phyloP scores from a whole-genome alignment of 108 stramenopile genomes.

The Cyclotella kingstonii region DNA sequence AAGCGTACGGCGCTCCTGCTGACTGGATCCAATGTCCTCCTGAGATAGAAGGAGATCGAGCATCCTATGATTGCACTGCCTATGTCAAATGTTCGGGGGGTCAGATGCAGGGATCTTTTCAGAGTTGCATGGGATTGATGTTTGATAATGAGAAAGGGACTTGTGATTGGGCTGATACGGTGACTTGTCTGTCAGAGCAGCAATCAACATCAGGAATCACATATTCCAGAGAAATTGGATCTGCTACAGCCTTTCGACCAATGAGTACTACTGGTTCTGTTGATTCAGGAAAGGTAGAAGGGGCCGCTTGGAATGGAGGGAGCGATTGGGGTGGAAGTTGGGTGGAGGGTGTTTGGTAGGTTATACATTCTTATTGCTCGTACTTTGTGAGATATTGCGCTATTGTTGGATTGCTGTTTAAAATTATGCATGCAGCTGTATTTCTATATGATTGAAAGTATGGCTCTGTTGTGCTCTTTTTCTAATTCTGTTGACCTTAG shows the following conservation, averaged over 20 bases:
- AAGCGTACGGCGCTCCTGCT: conserved; percentile 12
- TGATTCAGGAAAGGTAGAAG: conserved; percentile 2
- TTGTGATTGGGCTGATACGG: conserved; percentile 34
- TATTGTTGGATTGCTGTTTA: not conserved
- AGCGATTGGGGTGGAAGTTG: conserved; percentile 45
- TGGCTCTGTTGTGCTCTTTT: too few species aligned
- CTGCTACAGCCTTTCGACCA: conserved; percentile 7
- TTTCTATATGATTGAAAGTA: too few species aligned
- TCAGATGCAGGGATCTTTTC: conserved; percentile 7
- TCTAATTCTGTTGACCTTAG: too few species aligned
- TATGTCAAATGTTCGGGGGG: conserved; percentile 20
- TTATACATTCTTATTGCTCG: not conserved
- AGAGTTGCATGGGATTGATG: conserved; percentile 29
- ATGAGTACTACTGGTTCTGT: conserved; percentile 4
- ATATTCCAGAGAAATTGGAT: not conserved
- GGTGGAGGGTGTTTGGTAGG: conserved; percentile 39
- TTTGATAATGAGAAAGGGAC: conserved; percentile 23
- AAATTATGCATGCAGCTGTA: too few species aligned
- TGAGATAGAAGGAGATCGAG: conserved; percentile 12
- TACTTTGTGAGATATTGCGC: not conserved
- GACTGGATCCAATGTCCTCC: conserved; percentile 24
- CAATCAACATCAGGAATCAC: not conserved
- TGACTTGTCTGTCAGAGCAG: conserved; percentile 5
- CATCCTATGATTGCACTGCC: conserved; percentile 31
- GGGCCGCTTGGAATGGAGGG: conserved; percentile 29